A percentile compares a stretch with the other conserved stretches of the same genome.
These are phyloP conservation scores for Citrullus colocynthis DNA, from an alignment of 306 rosid species.

Conservation along the genomic window DNA sequence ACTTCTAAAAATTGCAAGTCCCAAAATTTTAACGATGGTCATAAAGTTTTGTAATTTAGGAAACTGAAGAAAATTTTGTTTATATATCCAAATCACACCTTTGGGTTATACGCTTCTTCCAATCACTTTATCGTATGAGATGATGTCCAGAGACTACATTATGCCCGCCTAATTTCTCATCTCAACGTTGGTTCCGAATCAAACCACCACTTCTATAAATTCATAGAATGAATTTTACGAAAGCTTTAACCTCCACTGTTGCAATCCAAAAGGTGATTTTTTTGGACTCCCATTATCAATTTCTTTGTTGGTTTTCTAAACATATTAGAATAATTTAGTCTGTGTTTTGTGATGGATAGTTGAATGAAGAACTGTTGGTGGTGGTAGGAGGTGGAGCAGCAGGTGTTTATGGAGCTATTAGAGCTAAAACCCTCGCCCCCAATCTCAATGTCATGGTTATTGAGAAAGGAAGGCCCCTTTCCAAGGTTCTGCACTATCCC, in stretches of 20 bases:
- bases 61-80: too few species aligned
- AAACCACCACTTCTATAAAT: background rate
- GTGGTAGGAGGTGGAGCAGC: slow-evolving; percentile 97
- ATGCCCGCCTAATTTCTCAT: too few species aligned
- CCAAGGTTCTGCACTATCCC: slow-evolving; percentile 45
- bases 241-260: slow-evolving; percentile 13
- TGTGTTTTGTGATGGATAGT: slow-evolving; percentile 17
- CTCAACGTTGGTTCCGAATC: background rate
- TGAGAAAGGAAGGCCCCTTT: slow-evolving; percentile 68
- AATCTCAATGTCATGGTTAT: slow-evolving; percentile 49
- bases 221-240: background rate
- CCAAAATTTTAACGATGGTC: too few species aligned
- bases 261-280: slow-evolving; percentile 34
- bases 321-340: background rate
- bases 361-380: slow-evolving; percentile 48
- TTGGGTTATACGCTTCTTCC: too few species aligned
- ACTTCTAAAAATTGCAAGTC: too few species aligned
- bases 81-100: too few species aligned
- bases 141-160: too few species aligned
- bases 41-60: too few species aligned
- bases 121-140: too few species aligned
- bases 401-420: slow-evolving; percentile 84
- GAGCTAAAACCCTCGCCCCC: slow-evolving; percentile 75
- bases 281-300: background rate
- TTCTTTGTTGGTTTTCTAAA: background rate